Conservation (phyloP, 2,329 filamentous ascomycete species). For the Annulohypoxylon truncatum region DNA sequence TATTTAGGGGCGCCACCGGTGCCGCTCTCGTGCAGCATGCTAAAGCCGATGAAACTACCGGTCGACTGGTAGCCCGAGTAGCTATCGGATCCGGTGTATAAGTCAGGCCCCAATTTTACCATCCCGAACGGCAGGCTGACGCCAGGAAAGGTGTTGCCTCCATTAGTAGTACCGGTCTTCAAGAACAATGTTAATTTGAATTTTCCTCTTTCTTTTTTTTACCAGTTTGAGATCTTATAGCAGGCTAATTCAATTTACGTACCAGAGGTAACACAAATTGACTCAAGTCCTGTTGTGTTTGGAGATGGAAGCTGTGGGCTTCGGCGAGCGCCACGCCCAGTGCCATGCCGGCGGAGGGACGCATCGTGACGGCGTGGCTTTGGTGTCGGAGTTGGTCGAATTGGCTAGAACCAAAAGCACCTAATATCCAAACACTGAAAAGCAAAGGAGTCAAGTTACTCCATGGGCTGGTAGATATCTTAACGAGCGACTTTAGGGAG, state of each 20-base stretch:
- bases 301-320: constrained; percentile 17
- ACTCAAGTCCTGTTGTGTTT: constrained; percentile 31
- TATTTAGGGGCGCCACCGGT: constrained; percentile 78
- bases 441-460: neutral
- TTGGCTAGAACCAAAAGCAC: constrained; percentile 19
- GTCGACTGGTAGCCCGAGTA: constrained; percentile 64
- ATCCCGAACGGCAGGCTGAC: constrained; percentile 61
- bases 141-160: constrained; percentile 63
- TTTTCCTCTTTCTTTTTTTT: neutral
- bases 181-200: constrained; percentile 26
- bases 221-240: neutral
- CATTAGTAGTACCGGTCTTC: constrained; percentile 59
- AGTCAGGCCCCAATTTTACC: constrained; percentile 63
- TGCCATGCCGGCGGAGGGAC: constrained; percentile 24
- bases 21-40: constrained; percentile 73
- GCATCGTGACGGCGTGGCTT: constrained; percentile 34
- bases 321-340: constrained; percentile 21
- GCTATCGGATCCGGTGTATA: constrained; percentile 61
- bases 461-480: constrained; percentile 11
- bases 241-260: constrained; percentile 25
- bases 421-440: constrained; percentile 21
- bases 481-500: constrained; percentile 14
- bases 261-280: constrained; percentile 44
- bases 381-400: constrained; percentile 19
- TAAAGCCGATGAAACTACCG: constrained; percentile 69